Base-by-base conservation (phyloP, 2,329 filamentous ascomycete species). In the Drechmeria coniospora region DNA sequence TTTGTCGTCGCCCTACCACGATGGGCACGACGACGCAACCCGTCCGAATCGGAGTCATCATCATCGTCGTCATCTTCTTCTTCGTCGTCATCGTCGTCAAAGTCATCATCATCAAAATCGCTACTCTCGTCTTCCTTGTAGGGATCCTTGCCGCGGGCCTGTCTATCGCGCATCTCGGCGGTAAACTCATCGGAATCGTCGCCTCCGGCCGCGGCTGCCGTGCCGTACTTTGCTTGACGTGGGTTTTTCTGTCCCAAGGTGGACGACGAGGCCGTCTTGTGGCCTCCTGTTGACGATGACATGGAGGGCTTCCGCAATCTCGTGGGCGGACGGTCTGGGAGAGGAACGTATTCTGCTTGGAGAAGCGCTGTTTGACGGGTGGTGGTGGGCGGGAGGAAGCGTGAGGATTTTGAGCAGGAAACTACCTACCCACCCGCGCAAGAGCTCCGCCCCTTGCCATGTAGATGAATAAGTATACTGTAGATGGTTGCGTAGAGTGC, bases 91-190 rank as follows among this genome's bases (percentile, higher is more conserved):
- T 39, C 45, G 31, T 46, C 39, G 13, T 47, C 45, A 25, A 45
- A 43, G 6, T 41, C 47, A 15, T 21, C 20, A 6, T 21, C 20
- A 11, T 21, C 20, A 6, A 11, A 21, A n/a, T 21, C 20, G 20
- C 20, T 21, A n/a, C 30, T 32, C 12, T 23, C 32, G 15, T 32
- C 32, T 18, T 19, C 33, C 23, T 46, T 39, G 40, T 67, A 68
- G 1, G 65, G 63, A 34, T 73, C 59, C 40, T 70, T 70, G 28
- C 68, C 68, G 22, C 69, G 56, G 4, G 69, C 65, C 45, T 74
- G 69, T 5, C 57, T 58, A 43, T 74, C 67, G 40, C 65, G 63
- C 63, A 68, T 68, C 32, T 54, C 47, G 13, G 53, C 37, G 1
- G 63, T 66, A 45, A 67, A 64, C 28, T 32, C 28, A 16, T 38